Conservation (phyloP, 2,329 filamentous ascomycete species). For the Pestalotiopsis sp. region DNA sequence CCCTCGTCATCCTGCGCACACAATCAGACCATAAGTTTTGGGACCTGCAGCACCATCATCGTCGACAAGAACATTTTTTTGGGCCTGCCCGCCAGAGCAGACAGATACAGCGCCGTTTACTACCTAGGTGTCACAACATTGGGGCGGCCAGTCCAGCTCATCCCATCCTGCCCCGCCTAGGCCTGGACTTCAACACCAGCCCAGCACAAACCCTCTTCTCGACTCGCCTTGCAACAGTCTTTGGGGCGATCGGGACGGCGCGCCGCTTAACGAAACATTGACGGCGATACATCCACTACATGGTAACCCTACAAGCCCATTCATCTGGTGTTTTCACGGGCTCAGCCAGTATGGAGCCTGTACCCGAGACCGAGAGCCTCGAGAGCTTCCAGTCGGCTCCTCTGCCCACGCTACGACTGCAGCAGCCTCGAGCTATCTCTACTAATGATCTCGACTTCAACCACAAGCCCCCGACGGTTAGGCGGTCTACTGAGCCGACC, state of each 20-base stretch:
- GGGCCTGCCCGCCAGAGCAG: no score
- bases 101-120: no score
- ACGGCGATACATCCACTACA: background rate
- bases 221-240: background rate
- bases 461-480: constrained; percentile 54
- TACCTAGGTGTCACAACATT: background rate
- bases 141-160: background rate
- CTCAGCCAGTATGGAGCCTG: constrained; percentile 58
- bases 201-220: background rate
- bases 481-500: constrained; percentile 61
- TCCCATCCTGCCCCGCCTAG: background rate
- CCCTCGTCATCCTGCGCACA: background rate
- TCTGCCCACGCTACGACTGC: constrained; percentile 54
- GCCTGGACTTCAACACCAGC: background rate
- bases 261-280: background rate
- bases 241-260: background rate
- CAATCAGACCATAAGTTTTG: background rate
- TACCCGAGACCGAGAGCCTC: constrained; percentile 69
- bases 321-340: background rate
- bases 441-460: constrained; percentile 42
- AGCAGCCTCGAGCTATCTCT: constrained; percentile 37
- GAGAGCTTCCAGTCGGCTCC: constrained; percentile 65
- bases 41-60: background rate
- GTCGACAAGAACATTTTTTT: background rate
- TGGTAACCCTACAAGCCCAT: background rate